These are phyloP conservation scores for Tuber magnatum DNA, from an alignment of 495 filamentous ascomycete species.

Conservation along the genomic window DNA sequence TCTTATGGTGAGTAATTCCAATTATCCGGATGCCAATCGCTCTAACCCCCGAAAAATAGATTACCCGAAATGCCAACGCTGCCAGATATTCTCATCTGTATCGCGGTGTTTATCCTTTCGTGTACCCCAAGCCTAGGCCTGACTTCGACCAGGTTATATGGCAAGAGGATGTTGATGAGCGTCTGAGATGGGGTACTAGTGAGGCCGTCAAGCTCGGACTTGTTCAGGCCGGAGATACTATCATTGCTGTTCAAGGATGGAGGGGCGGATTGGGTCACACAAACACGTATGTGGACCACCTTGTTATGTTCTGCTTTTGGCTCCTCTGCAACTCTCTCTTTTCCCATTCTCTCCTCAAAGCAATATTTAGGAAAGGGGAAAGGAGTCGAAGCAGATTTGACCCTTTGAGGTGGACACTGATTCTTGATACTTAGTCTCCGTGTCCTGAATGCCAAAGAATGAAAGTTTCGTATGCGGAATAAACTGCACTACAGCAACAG, in stretches of 20 bases:
- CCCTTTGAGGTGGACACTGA: conserved; percentile 26
- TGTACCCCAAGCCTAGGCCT: conserved; percentile 85
- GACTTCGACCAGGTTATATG: conserved; percentile 82
- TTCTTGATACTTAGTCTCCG: conserved; percentile 36
- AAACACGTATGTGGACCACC: conserved; percentile 57
- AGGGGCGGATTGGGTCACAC: conserved; percentile 95
- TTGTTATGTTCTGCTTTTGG: conserved; percentile 6
- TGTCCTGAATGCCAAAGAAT: conserved; percentile 34
- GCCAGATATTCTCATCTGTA: conserved; percentile 90
- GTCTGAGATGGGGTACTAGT: conserved; percentile 88
- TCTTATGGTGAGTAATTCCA: conserved; percentile 64
- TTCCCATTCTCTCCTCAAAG: conserved; percentile 3
- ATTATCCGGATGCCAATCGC: background rate
- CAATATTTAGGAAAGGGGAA: conserved; percentile 10
- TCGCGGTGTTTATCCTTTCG: conserved; percentile 95
- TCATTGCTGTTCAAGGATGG: conserved; percentile 97
- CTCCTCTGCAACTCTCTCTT: conserved; percentile 15
- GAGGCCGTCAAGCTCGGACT: conserved; percentile 78
- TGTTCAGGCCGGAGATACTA: conserved; percentile 70
- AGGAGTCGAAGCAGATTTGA: conserved; percentile 10
- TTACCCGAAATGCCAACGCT: conserved; percentile 70
- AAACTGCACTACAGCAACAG: background rate
- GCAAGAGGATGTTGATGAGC: conserved; percentile 97
- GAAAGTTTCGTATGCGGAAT: conserved; percentile 22
- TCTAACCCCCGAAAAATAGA: conserved; percentile 18